Evolutionary conservation across 345 rosid species (phyloP).

Genomic region (Salix viminalis): DNA sequence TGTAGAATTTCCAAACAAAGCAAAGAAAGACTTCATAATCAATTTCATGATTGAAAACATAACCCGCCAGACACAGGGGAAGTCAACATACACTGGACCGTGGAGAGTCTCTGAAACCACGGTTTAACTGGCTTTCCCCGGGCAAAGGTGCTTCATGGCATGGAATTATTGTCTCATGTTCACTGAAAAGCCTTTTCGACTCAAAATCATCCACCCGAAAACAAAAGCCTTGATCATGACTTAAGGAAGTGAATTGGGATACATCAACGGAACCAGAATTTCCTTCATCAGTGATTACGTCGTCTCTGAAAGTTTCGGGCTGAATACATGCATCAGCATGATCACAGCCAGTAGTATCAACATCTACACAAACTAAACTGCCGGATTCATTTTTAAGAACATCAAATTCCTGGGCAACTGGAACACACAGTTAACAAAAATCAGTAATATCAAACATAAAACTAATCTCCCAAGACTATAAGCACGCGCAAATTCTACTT

Average conservation of each 20-base stretch:
- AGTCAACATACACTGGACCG: slow-evolving; percentile 46
- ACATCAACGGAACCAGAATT: slow-evolving; percentile 20
- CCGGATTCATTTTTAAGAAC: slow-evolving; percentile 25
- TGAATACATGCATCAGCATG: slow-evolving; percentile 11
- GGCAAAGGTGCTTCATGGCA: slow-evolving; percentile 35
- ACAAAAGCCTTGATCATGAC: slow-evolving; percentile 25
- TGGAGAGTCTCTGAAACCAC: slow-evolving; percentile 34
- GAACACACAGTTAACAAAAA: slow-evolving; percentile 10
- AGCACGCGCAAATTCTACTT: neutral
- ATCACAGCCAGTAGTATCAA: slow-evolving; percentile 33
- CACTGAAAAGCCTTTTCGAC: slow-evolving; percentile 28
- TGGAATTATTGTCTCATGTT: slow-evolving; percentile 32
- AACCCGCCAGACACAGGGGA: slow-evolving; percentile 14
- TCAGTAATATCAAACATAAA: neutral
- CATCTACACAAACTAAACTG: slow-evolving; percentile 32
- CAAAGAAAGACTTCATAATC: slow-evolving; percentile 8
- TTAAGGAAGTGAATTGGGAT: slow-evolving; percentile 24
- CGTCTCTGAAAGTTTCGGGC: slow-evolving; percentile 14
- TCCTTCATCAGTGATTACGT: slow-evolving; percentile 22
- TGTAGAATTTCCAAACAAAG: slow-evolving; percentile 27
- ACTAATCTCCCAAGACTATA: neutral
- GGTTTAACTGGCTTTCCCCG: slow-evolving; percentile 33
- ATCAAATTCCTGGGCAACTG: slow-evolving; percentile 41
- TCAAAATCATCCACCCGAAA: slow-evolving; percentile 26
- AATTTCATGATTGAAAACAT: slow-evolving; percentile 10